Evolutionary conservation across 75 land plant genomes (phyloP), one percentile per base, ranked within the genome.

Genomic region (Larix kaempferi): DNA sequence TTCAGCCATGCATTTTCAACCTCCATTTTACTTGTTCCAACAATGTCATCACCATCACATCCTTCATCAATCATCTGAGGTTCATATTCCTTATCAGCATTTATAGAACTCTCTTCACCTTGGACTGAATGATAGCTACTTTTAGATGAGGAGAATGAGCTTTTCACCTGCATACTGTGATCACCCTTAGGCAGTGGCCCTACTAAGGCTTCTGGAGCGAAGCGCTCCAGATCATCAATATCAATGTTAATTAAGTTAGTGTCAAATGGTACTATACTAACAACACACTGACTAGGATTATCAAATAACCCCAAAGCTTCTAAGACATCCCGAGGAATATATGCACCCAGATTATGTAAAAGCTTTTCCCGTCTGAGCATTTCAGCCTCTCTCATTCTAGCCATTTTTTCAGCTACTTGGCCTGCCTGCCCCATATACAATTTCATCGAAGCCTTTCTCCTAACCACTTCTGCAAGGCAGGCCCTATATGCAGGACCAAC

Each of bases 371-470:
- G 85, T 60, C 88, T 89, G 57, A 78, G 85, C 52, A 91, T 85
- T 79, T 98, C 99, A 76, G 44, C 74, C 71, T 94, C 99, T 84
- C 99, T 89, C 77, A 89, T 88, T 44, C 86, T 78, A 77, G 99
- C 99, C 81, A 98, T 83, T 84, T 78, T 92, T 82, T 98, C 99
- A n/a, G 99, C 99, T 75, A 98, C 69, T 69, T 98, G 99, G 33
- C 99, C 99, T 78, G 99, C 99, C 78, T 89, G 84, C 22, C 99
- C 99, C 94, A 93, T 89, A 86, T 93, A 98, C 59, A 98, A 87
- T 80, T 98, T 98, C 92, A 92, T 87, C 27, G 77, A 75, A 62
- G 95, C 91, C 74, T 93, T 98, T 65, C 99, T 90, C 72, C 99
- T 89, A 21, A 98, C 92, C 44, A 98, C 87, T 84, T 98, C 99